Evolutionary conservation across 352 stramenopile genomes (phyloP), one percentile per base, ranked within the genome.

Genomic region (Globisporangium nunn): DNA sequence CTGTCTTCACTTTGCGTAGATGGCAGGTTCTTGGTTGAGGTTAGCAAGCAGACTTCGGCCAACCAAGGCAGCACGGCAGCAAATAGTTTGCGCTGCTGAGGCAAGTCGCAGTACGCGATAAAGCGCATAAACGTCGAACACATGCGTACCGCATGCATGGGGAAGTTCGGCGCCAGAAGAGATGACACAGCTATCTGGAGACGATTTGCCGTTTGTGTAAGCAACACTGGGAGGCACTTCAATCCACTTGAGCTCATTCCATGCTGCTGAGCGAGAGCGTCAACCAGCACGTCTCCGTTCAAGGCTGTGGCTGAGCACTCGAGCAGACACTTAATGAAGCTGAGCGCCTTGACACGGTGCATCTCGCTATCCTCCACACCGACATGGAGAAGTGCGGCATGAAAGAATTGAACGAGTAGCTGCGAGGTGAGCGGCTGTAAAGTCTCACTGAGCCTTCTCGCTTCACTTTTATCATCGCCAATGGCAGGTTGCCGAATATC

Each of bases 51-150:
- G 12, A 85, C 66, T 59, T 83, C 68, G 39, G 72, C 72, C 0
- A 91, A 67, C 72, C 78, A 87, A 0, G 78, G 78, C 10, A 88
- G 52, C n/a, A 70, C 63, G 0, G 69, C 67, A 0, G 56, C 68
- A 12, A 88, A 70, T 50, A 85, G 75, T 52, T 87, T 83, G 30
- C 73, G 67, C 29, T 88, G 76, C 17, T 77, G 60, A 0, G 58
- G 40, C 12, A 61, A 44, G 4, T 74, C 71, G 23, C 70, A 72
- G 7, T 58, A 64, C n/a, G 68, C 54, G 3, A 82, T 45, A 30
- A 75, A 75, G 14, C 65, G 70, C 3, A 88, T 52, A 30, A 87
- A 64, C 12, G 68, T 69, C 45, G 75, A 63, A 37, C 66, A 78
- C 23, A 87, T 63, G 1, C 47, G 59, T 3, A 72, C 61, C 6